Evolutionary conservation across 768 basidiomycete genomes (phyloP), one percentile per base, ranked within the genome.

Genomic region (Clitopilus hobsonii): DNA sequence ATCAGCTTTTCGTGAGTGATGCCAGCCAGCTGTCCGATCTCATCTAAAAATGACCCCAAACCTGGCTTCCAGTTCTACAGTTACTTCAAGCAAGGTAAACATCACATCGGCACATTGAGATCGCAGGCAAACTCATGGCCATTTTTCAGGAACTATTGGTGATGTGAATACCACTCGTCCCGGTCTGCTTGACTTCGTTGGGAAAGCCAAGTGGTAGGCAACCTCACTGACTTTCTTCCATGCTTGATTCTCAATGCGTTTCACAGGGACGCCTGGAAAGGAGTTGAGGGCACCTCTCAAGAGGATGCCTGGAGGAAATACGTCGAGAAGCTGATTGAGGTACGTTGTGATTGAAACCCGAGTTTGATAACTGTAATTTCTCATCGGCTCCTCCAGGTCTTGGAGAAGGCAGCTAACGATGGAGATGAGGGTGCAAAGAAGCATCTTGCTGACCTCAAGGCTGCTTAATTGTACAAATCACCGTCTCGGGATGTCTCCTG

Each of bases 211-310:
- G 78, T 96, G 94, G 93, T 93, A 51, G 58, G 72, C 14, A 54
- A 30, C 57, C n/a, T 36, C 32, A 11, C 3, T 11, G 32, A 36
- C 32, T 10, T n/a, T 11, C 32, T n/a, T 36, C 32, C 28, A 53
- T n/a, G n/a, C n/a, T n/a, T n/a, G n/a, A n/a, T n/a, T n/a, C n/a
- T n/a, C n/a, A n/a, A n/a, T n/a, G n/a, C n/a, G n/a, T n/a, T n/a
- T n/a, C n/a, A n/a, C 63, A 94, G 93, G 94, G 84, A 91, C 64
- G 96, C 95, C 20, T 97, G 94, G 92, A 79, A 84, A 10, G 65
- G 59, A 2, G 77, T 88, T 58, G 79, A 94, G 72, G 94, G 90
- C 36, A 79, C 69, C 28, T 76, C 83, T 45, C 78, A 83, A 70
- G 91, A 92, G 64, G 85, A 85, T 0, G 91, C 93, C 7, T 73